Evolutionary conservation across 768 basidiomycete species (phyloP).

Genomic region (Omphalotus guepiniiformis): DNA sequence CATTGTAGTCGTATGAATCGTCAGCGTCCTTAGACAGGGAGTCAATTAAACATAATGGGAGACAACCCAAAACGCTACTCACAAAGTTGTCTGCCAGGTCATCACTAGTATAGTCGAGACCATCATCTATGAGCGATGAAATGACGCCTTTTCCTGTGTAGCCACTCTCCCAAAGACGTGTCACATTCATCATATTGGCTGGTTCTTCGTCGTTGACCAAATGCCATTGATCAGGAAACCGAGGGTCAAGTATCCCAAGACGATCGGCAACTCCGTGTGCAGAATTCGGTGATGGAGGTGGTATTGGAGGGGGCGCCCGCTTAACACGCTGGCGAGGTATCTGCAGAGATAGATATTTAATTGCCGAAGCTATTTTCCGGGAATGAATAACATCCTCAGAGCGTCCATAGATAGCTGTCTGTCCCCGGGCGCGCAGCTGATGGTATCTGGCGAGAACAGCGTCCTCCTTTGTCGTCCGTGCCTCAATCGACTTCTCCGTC

Average conservation of each 20-base stretch:
- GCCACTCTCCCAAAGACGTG: constrained; percentile 86
- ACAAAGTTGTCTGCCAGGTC: constrained; percentile 94
- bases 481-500: constrained; percentile 34
- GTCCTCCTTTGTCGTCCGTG: constrained; percentile 33
- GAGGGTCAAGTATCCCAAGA: constrained; percentile 75
- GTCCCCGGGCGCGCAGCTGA: constrained; percentile 30
- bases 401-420: constrained; percentile 10
- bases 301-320: constrained; percentile 65
- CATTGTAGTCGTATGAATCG: constrained; percentile 95
- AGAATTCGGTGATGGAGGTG: constrained; percentile 29
- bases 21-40: constrained; percentile 58
- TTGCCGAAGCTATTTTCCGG: constrained; percentile 40
- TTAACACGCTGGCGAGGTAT: constrained; percentile 61
- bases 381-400: not conserved
- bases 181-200: constrained; percentile 89
- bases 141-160: constrained; percentile 85
- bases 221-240: constrained; percentile 92
- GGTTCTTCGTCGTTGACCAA: constrained; percentile 82
- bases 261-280: constrained; percentile 49
- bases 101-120: constrained; percentile 83
- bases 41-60: not conserved
- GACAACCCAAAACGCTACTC: constrained; percentile 27
- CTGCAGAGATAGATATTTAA: constrained; percentile 58
- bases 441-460: constrained; percentile 48
- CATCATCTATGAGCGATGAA: constrained; percentile 91